Evolutionary conservation across 2,329 filamentous ascomycete species (phyloP).

Genomic region (Diaporthe destruens): DNA sequence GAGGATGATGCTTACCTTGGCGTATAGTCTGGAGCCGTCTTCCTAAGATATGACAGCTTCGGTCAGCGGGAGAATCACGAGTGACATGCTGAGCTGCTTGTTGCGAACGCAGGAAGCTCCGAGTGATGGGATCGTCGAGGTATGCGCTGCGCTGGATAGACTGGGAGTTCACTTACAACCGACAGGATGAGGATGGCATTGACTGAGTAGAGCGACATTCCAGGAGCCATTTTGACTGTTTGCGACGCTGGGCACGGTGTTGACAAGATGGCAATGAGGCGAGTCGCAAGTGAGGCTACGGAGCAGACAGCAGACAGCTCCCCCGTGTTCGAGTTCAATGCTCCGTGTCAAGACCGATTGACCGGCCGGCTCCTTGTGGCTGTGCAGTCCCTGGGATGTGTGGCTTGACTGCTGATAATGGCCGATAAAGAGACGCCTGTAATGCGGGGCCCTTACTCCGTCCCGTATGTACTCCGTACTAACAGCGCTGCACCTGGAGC

Average conservation of each 20-base stretch:
- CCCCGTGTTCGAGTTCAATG: slow-evolving; percentile 33
- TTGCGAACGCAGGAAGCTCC: slow-evolving; percentile 7
- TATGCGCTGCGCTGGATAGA: not conserved
- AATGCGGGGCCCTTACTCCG: not conserved
- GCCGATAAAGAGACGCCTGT: not conserved
- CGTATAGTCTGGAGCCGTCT: slow-evolving; percentile 42
- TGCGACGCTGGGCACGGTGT: slow-evolving; percentile 29
- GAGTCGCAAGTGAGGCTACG: slow-evolving; percentile 28
- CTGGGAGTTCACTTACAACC: slow-evolving; percentile 35
- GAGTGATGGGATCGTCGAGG: slow-evolving; percentile 2
- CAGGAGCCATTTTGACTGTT: slow-evolving; percentile 72
- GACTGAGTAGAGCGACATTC: slow-evolving; percentile 81
- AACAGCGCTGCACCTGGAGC: not conserved
- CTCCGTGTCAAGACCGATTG: slow-evolving; percentile 42
- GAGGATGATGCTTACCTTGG: slow-evolving; percentile 60
- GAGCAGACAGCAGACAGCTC: slow-evolving; percentile 26
- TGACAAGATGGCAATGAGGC: slow-evolving; percentile 16
- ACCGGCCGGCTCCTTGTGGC: slow-evolving; percentile 30
- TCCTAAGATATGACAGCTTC: slow-evolving; percentile 25
- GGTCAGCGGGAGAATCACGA: slow-evolving; percentile 4
- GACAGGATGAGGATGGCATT: slow-evolving; percentile 70
- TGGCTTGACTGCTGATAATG: slow-evolving; percentile 9
- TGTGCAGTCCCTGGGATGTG: not conserved
- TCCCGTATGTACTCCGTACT: not conserved
- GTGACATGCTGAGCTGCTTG: not conserved